Evolutionary conservation across 805 yeast species (phyloP).

Genomic region (Candida wancherniae): DNA sequence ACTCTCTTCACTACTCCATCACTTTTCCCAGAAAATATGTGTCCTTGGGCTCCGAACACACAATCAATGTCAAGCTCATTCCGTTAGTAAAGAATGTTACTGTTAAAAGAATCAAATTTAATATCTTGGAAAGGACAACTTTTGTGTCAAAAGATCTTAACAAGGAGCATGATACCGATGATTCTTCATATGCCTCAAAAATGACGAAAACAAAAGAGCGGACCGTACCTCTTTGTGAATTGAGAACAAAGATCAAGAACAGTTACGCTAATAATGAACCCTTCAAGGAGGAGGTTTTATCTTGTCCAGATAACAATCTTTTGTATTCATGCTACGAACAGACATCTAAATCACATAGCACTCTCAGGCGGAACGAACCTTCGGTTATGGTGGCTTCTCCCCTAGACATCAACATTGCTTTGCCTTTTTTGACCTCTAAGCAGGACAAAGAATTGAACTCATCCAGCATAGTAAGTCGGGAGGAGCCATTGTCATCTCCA

Average conservation of each 20-base stretch:
- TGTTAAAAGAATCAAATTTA: constrained; percentile 60
- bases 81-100: constrained; percentile 61
- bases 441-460: constrained; percentile 28
- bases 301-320: constrained; percentile 56
- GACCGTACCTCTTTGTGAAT: constrained; percentile 55
- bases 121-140: constrained; percentile 61
- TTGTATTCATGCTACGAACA: constrained; percentile 51
- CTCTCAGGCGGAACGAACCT: background rate
- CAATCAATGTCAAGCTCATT: constrained; percentile 60
- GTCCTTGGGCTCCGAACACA: constrained; percentile 52
- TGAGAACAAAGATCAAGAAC: constrained; percentile 47
- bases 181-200: constrained; percentile 10
- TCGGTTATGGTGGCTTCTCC: constrained; percentile 38
- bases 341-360: constrained; percentile 4
- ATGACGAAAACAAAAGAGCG: constrained; percentile 37
- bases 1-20: constrained; percentile 63
- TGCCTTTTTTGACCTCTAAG: constrained; percentile 39
- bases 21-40: constrained; percentile 68
- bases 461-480: constrained; percentile 12
- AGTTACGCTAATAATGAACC: constrained; percentile 35
- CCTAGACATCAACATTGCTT: constrained; percentile 38
- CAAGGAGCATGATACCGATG: constrained; percentile 42
- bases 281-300: constrained; percentile 57
- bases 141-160: constrained; percentile 54
- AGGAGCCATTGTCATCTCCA: constrained; percentile 7